Evolutionary conservation across 2,329 filamentous ascomycete species (phyloP), one percentile per base, ranked within the genome.

Genomic region (Aspergillus amoenus): DNA sequence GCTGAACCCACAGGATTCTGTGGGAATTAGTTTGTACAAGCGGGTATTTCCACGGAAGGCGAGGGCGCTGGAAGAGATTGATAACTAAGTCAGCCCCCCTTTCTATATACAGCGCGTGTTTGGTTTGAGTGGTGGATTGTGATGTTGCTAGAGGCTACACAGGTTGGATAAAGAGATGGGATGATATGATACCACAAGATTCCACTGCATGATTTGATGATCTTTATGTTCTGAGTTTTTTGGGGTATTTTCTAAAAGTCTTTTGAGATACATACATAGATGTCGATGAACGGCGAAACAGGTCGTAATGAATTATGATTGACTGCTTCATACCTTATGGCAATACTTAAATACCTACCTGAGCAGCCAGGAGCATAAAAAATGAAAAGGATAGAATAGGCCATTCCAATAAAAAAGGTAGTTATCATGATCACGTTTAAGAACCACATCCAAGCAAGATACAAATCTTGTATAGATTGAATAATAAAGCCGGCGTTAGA

Each of bases 1-100:
- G 72, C 93, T 99, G 73, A 97, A 97, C 75, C 93, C 94, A 1
- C 90, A 97, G 77, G 94, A 99, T 77, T 88, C 92, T 3, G 87
- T 99, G 46, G 94, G 91, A 49, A 89, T 97, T 61, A 96, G 91
- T 76, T 72, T 94, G 69, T 94, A 93, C 72, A 94, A 94, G 83
- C 80, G 90, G 21, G 86, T 93, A 59, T 94, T 88, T 83, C 94
- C 94, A 7, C 82, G 93, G 57, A 81, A 81, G 61, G 87, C 91
- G 17, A 74, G 68, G 61, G 68, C 75, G 58, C 78, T 81, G 78
- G 73, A 75, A 51, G 66, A 70, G 32, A 65, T 66, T 18, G 37
- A 8, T 18, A n/a, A 13, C 13, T 47, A 37, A 21, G 27, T n/a
- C 5, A 27, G 7, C 5, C 2, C 5, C 30, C 17, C 15, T 47